phyloP scores from a whole-genome alignment of 2,329 filamentous ascomycete species.

The Taxawa tesnikishii region DNA sequence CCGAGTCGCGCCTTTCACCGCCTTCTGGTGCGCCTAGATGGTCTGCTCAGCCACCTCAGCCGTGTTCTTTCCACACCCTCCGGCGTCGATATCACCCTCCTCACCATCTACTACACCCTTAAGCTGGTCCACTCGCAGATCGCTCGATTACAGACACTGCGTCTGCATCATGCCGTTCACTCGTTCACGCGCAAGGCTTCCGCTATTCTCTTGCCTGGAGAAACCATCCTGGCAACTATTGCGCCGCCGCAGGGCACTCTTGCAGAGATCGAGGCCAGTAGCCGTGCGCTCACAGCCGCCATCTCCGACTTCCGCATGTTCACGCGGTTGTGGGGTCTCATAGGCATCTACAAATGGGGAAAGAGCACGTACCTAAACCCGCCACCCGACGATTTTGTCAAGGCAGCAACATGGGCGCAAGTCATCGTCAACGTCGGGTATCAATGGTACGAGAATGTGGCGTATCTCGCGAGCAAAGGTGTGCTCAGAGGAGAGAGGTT shows the following conservation, averaged over 20 bases:
- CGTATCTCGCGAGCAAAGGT: constrained; percentile 63
- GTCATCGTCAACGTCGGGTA: constrained; percentile 56
- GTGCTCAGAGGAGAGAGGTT: constrained; percentile 38
- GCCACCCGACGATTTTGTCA: constrained; percentile 31
- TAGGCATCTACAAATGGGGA: constrained; percentile 62
- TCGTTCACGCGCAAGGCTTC: constrained; percentile 24
- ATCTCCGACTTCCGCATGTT: constrained; percentile 63
- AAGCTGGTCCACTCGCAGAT: constrained; percentile 27
- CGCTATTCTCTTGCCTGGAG: constrained; percentile 26
- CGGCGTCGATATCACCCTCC: constrained; percentile 28
- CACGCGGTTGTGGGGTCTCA: constrained; percentile 60
- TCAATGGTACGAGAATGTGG: constrained; percentile 73
- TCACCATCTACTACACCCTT: constrained; percentile 31
- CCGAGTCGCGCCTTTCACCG: too few species aligned
- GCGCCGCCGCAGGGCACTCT: constrained; percentile 20
- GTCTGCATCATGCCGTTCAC: constrained; percentile 23
- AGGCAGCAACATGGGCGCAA: constrained; percentile 52
- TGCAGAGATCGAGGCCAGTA: constrained; percentile 19
- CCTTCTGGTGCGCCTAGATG: too few species aligned
- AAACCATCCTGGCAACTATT: constrained; percentile 26
- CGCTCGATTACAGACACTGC: constrained; percentile 21
- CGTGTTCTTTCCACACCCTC: constrained; percentile 25
- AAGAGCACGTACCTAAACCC: constrained; percentile 26
- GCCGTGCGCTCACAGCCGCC: constrained; percentile 45
- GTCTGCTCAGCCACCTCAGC: constrained; percentile 21